Evolutionary conservation across 331 rosid genomes (phyloP).

Genomic region (Erythrophleum ivorense): DNA sequence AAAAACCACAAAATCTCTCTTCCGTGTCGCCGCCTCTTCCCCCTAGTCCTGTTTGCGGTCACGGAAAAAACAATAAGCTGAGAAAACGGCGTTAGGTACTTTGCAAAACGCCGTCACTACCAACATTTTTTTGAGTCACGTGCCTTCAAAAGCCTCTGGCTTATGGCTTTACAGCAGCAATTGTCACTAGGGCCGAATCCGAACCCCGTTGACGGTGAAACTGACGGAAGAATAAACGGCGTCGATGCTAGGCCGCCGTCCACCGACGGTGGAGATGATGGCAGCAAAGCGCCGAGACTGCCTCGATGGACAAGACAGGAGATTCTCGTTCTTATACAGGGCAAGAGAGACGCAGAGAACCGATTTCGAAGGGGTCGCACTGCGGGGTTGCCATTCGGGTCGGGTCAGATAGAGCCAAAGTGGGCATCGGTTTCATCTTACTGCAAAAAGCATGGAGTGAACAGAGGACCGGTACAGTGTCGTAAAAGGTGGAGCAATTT

Average conservation of each 20-base stretch:
- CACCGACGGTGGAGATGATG: conserved; percentile 66
- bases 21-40: neutral
- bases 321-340: conserved; percentile 90
- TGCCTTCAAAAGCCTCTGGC: conserved; percentile 41
- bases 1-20: neutral
- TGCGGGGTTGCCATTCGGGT: conserved; percentile 58
- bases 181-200: conserved; percentile 47
- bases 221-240: conserved; percentile 56
- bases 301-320: conserved; percentile 99
- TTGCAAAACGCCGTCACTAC: conserved; percentile 63
- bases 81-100: conserved; percentile 69
- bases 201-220: conserved; percentile 57
- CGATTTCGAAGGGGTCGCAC: conserved; percentile 62
- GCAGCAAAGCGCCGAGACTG: conserved; percentile 71
- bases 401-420: conserved; percentile 79
- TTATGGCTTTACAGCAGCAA: conserved; percentile 74
- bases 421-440: conserved; percentile 90
- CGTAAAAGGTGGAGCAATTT: conserved; percentile 98
- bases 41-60: conserved; percentile 28
- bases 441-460: conserved; percentile 89
- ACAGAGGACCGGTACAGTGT: conserved; percentile 97
- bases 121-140: conserved; percentile 50
- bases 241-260: conserved; percentile 49
- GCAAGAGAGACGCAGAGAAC: conserved; percentile 81
- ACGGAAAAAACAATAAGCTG: conserved; percentile 29